These are phyloP conservation scores for Taphrina deformans DNA, from an alignment of 1,139 yeast genomes.

Conservation along the genomic window DNA sequence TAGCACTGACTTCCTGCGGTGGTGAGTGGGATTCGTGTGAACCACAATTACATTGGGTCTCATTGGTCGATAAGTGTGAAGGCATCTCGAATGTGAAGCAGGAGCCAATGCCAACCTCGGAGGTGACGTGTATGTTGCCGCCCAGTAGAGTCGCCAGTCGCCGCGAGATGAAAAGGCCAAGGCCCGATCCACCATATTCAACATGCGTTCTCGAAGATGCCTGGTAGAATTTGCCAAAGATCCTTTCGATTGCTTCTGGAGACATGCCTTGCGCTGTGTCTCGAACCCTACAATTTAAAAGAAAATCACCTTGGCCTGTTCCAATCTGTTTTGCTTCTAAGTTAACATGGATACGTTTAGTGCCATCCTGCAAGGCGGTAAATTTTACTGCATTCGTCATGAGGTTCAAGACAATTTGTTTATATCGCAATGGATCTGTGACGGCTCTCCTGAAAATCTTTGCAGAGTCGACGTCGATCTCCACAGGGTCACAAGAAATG, in stretches of 20 bases:
- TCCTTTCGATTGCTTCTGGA: neutral
- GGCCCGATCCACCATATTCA: slow-evolving; percentile 39
- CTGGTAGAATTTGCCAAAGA: slow-evolving; percentile 38
- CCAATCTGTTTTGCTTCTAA: neutral
- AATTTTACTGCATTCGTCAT: slow-evolving; percentile 31
- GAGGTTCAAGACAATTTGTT: slow-evolving; percentile 26
- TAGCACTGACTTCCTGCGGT: neutral
- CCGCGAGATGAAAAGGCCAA: slow-evolving; percentile 39
- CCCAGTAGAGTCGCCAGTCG: slow-evolving; percentile 38
- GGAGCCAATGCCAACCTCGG: slow-evolving; percentile 32
- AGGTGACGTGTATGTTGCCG: slow-evolving; percentile 36
- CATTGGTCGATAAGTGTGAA: slow-evolving; percentile 1
- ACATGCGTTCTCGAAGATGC: slow-evolving; percentile 38
- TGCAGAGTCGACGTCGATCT: neutral
- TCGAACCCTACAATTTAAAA: slow-evolving; percentile 4
- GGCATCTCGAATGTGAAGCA: slow-evolving; percentile 38
- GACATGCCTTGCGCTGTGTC: slow-evolving; percentile 33
- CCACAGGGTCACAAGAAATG: neutral
- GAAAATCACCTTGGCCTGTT: neutral
- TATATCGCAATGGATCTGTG: slow-evolving; percentile 25
- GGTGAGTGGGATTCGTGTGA: neutral
- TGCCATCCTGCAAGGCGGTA: neutral
- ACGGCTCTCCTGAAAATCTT: neutral
- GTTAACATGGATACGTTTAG: neutral
- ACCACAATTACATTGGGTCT: neutral